phyloP scores from a whole-genome alignment of 345 rosid genomes.

The Cochlearia excelsa region DNA sequence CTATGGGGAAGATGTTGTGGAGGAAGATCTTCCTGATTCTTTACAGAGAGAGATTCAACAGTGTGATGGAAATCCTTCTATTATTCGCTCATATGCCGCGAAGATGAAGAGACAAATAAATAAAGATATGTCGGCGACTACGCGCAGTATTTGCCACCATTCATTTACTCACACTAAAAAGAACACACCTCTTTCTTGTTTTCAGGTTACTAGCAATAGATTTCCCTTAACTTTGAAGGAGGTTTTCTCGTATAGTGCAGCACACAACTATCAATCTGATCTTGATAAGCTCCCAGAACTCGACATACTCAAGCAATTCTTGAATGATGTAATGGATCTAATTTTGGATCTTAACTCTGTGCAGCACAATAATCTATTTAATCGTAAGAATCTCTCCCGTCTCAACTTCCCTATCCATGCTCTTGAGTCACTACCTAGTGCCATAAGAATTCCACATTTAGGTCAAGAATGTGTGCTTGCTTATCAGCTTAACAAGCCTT shows the following conservation, averaged over 20 bases:
- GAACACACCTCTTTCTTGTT: background rate
- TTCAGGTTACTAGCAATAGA: background rate
- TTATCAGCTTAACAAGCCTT: background rate
- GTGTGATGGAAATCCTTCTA: constrained; percentile 22
- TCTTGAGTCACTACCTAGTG: background rate
- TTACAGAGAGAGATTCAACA: background rate
- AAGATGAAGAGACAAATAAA: background rate
- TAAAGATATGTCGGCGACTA: background rate
- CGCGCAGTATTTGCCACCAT: background rate
- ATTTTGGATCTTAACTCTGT: too few species aligned
- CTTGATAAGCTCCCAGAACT: background rate
- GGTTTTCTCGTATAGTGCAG: too few species aligned
- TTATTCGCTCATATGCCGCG: constrained; percentile 2
- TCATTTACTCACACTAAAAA: background rate
- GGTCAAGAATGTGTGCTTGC: background rate
- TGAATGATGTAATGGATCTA: too few species aligned
- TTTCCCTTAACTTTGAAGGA: too few species aligned
- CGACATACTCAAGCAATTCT: background rate
- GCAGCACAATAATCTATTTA: too few species aligned
- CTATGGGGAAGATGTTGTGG: constrained; percentile 6
- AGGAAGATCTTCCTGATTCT: background rate
- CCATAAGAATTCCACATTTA: background rate
- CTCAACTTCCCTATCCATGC: background rate
- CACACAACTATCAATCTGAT: too few species aligned
- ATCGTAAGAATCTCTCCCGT: too few species aligned